Conservation (phyloP, 2,329 filamentous ascomycete genomes). For the Hyphodiscus sp. region DNA sequence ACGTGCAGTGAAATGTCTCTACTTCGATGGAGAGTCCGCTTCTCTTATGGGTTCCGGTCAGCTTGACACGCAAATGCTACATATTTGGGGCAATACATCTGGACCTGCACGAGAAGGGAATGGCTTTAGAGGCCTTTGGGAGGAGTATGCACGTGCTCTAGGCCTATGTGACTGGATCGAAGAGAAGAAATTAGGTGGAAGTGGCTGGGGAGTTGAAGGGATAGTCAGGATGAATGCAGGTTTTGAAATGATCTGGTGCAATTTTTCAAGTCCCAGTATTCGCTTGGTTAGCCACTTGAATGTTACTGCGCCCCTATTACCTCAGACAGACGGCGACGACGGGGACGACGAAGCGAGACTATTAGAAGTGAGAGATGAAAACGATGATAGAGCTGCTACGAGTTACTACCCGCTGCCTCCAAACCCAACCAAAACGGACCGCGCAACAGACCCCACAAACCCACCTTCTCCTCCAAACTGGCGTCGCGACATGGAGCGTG, state of each 20-base stretch:
- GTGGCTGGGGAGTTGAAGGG: slow-evolving; percentile 43
- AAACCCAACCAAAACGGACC: slow-evolving; percentile 31
- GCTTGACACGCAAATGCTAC: slow-evolving; percentile 43
- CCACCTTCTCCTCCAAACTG: slow-evolving; percentile 34
- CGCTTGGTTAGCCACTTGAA: slow-evolving; percentile 39
- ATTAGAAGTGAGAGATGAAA: neutral
- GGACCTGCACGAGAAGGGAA: slow-evolving; percentile 26
- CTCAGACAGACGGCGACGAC: slow-evolving; percentile 5
- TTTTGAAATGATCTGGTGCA: slow-evolving; percentile 47
- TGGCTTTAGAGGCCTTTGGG: slow-evolving; percentile 32
- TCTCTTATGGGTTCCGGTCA: slow-evolving; percentile 41
- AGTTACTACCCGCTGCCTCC: slow-evolving; percentile 34
- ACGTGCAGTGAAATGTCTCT: slow-evolving; percentile 36
- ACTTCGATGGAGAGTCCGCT: slow-evolving; percentile 46
- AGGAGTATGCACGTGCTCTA: slow-evolving; percentile 42
- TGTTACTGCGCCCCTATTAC: slow-evolving; percentile 38
- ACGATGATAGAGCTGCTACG: slow-evolving; percentile 12
- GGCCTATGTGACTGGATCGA: slow-evolving; percentile 42
- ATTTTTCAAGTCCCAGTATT: slow-evolving; percentile 39
- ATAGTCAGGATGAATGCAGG: slow-evolving; percentile 46
- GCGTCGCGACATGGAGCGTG: slow-evolving; percentile 25
- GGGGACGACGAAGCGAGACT: slow-evolving; percentile 5
- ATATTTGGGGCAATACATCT: slow-evolving; percentile 41
- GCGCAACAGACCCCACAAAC: slow-evolving; percentile 30
- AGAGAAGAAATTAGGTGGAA: slow-evolving; percentile 35